Evolutionary conservation across 805 yeast genomes (phyloP).

Genomic region (Metschnikowia borealis): DNA sequence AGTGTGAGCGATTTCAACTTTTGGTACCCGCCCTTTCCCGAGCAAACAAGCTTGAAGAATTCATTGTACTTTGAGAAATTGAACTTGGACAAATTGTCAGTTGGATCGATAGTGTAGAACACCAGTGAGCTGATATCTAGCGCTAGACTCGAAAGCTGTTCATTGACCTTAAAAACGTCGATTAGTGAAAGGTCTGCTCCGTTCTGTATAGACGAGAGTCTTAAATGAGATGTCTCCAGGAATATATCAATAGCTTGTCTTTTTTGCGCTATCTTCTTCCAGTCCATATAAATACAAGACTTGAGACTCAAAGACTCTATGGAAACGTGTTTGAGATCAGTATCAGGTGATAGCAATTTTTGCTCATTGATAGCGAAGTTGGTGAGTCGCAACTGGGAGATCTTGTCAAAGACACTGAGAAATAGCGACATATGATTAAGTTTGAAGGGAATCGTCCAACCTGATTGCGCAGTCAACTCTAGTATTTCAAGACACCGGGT

Average conservation of each 20-base stretch:
- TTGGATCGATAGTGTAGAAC: conserved; percentile 26
- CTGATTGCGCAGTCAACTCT: conserved; percentile 40
- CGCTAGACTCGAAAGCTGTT: conserved; percentile 33
- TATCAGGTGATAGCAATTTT: conserved; percentile 15
- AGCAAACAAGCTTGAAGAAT: conserved; percentile 30
- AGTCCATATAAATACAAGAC: conserved; percentile 14
- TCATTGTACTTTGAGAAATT: conserved; percentile 28
- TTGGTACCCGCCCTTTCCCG: conserved; percentile 30
- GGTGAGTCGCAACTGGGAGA: conserved; percentile 41
- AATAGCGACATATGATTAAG: conserved; percentile 42
- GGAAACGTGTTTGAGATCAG: conserved; percentile 1
- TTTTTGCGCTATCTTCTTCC: conserved; percentile 13
- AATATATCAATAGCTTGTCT: conserved; percentile 33
- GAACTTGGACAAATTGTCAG: conserved; percentile 20
- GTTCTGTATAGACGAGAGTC: conserved; percentile 36
- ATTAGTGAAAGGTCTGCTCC: conserved; percentile 47
- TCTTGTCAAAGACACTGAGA: conserved; percentile 34
- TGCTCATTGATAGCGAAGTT: conserved; percentile 48
- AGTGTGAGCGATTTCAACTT: conserved; percentile 25
- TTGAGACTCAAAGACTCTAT: conserved; percentile 12
- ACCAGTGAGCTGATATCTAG: conserved; percentile 50
- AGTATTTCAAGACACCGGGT: conserved; percentile 29
- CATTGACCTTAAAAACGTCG: conserved; percentile 40
- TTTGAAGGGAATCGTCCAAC: conserved; percentile 52
- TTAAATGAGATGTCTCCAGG: conserved; percentile 33